These are phyloP conservation scores for Xylaria bambusicola DNA, from an alignment of 495 filamentous ascomycete genomes.

Conservation along the genomic window DNA sequence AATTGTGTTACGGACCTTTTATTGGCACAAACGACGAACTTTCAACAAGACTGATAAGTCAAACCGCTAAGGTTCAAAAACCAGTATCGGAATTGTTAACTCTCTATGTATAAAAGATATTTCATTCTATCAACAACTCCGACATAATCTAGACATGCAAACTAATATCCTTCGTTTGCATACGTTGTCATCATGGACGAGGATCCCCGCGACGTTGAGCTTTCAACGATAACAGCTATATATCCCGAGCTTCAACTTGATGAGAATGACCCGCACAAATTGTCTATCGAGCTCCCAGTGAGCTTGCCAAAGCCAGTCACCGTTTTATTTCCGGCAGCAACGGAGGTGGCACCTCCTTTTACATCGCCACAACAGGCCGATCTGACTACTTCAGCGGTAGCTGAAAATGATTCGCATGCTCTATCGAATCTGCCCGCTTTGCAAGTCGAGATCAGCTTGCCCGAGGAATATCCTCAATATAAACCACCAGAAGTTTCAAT, in stretches of 20 bases:
- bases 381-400: conserved; percentile 19
- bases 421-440: conserved; percentile 79
- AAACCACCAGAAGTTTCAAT: conserved; percentile 68
- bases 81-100: neutral
- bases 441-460: conserved; percentile 66
- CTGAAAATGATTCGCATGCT: conserved; percentile 56
- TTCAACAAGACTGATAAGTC: neutral
- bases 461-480: conserved; percentile 71
- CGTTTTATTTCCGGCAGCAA: conserved; percentile 65
- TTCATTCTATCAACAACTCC: neutral
- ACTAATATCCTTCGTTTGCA: conserved; percentile 13
- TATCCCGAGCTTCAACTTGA: conserved; percentile 79
- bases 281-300: conserved; percentile 72
- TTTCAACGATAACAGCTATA: conserved; percentile 82
- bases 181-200: conserved; percentile 38
- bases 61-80: neutral
- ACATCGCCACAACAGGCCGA: conserved; percentile 16
- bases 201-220: conserved; percentile 75
- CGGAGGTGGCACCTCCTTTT: conserved; percentile 39
- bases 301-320: conserved; percentile 66
- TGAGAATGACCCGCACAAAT: conserved; percentile 59
- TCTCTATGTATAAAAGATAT: neutral
- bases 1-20: no score
- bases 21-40: neutral
- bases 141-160: conserved; percentile 23